Percentiles rank a stretch among this genome's conserved stretches.
Conservation (phyloP, 164 flowering plant species). For the Stephania yunnanensis region DNA sequence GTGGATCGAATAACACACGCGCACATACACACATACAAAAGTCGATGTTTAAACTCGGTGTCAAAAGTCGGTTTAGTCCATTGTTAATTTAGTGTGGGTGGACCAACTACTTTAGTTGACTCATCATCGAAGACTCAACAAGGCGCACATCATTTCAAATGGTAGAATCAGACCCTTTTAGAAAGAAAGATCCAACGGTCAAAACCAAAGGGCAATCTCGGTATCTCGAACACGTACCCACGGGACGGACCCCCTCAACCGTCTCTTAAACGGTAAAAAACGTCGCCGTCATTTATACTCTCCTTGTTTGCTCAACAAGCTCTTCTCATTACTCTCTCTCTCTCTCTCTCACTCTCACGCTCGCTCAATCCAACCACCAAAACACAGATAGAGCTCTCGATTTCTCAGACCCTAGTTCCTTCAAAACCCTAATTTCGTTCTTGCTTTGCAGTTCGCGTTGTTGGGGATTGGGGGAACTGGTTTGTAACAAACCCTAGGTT, state of each 20-base stretch:
- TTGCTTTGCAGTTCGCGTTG: background rate
- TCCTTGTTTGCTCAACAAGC: background rate
- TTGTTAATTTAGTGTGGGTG: no score
- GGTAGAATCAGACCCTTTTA: background rate
- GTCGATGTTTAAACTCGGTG: no score
- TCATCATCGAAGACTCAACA: no score
- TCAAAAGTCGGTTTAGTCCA: no score
- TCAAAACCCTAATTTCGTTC: conserved; percentile 1
- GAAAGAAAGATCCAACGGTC: background rate
- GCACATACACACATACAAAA: no score
- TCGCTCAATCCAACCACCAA: no score
- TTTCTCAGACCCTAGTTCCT: background rate
- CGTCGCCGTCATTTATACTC: background rate
- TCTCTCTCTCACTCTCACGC: no score
- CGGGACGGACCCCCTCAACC: background rate
- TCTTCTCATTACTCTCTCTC: no score
- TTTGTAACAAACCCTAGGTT: conserved; percentile 7
- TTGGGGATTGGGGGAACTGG: background rate
- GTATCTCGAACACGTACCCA: background rate
- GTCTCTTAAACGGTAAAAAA: background rate
- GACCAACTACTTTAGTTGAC: no score
- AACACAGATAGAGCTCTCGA: background rate
- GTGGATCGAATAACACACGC: no score
- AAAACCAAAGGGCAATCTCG: background rate
- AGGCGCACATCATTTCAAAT: background rate